phyloP scores from a whole-genome alignment of 1,139 yeast species.

The Debaryomyces coudertii region DNA sequence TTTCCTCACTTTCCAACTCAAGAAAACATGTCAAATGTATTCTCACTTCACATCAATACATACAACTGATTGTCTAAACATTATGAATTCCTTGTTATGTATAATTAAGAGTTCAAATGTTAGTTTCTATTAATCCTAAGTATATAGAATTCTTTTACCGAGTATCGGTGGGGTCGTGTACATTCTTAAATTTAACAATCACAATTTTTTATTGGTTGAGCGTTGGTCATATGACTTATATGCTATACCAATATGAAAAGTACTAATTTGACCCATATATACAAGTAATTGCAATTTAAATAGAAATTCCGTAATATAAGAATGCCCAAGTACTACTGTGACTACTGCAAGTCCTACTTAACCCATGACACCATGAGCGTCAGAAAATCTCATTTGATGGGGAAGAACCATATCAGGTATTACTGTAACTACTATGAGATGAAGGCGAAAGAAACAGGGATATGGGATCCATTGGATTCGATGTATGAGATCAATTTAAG shows the following conservation, averaged over 20 bases:
- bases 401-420: slow-evolving; percentile 74
- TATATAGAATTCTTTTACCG: slow-evolving; percentile 21
- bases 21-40: background rate
- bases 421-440: slow-evolving; percentile 78
- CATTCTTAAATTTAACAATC: slow-evolving; percentile 4
- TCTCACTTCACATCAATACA: slow-evolving; percentile 20
- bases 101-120: background rate
- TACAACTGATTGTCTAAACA: slow-evolving; percentile 50
- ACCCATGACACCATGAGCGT: slow-evolving; percentile 92
- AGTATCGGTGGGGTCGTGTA: slow-evolving; percentile 24
- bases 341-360: slow-evolving; percentile 80
- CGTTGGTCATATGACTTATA: slow-evolving; percentile 9
- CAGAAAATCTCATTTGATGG: slow-evolving; percentile 78
- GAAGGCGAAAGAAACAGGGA: slow-evolving; percentile 53
- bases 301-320: background rate
- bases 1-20: background rate
- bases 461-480: slow-evolving; percentile 43
- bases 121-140: slow-evolving; percentile 2
- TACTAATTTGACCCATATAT: background rate
- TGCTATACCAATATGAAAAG: slow-evolving; percentile 2
- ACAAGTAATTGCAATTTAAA: background rate
- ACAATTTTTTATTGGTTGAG: slow-evolving; percentile 14
- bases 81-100: slow-evolving; percentile 18
- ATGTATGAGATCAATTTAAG: slow-evolving; percentile 45
- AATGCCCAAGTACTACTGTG: slow-evolving; percentile 75